A percentile compares a stretch with the other conserved stretches of the same genome.
Conservation (phyloP, 2,329 filamentous ascomycete genomes). For the Ophiostoma ips region DNA sequence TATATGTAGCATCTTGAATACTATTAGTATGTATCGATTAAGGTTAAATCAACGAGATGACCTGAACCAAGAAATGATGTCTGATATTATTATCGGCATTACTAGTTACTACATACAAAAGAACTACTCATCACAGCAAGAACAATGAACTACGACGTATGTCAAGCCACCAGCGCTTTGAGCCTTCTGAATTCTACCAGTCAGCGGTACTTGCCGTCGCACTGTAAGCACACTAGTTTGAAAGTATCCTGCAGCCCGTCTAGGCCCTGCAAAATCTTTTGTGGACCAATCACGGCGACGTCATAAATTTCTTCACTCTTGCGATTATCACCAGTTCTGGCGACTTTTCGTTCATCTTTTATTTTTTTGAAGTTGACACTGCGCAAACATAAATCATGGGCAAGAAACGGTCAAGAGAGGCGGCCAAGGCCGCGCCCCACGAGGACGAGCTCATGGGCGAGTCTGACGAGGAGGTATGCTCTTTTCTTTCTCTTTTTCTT, state of each 20-base stretch:
- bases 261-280: not conserved
- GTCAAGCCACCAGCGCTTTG: too few species aligned
- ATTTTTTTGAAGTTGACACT: too few species aligned
- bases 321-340: not conserved
- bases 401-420: constrained; percentile 25
- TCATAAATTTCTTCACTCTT: constrained; percentile 8
- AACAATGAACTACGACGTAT: too few species aligned
- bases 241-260: not conserved
- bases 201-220: not conserved
- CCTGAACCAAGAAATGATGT: too few species aligned
- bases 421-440: constrained; percentile 16
- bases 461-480: constrained; percentile 36
- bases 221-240: not conserved
- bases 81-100: too few species aligned
- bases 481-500: too few species aligned
- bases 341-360: not conserved
- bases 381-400: constrained; percentile 18
- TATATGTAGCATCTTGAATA: too few species aligned
- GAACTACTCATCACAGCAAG: too few species aligned
- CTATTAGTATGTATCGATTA: too few species aligned
- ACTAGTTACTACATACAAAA: too few species aligned
- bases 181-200: too few species aligned
- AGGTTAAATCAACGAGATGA: too few species aligned
- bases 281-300: constrained; percentile 9
- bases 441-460: constrained; percentile 27